Evolutionary conservation across 1,139 yeast genomes (phyloP), one percentile per base, ranked within the genome.

Genomic region (Scheffersomyces cryptocercus): DNA sequence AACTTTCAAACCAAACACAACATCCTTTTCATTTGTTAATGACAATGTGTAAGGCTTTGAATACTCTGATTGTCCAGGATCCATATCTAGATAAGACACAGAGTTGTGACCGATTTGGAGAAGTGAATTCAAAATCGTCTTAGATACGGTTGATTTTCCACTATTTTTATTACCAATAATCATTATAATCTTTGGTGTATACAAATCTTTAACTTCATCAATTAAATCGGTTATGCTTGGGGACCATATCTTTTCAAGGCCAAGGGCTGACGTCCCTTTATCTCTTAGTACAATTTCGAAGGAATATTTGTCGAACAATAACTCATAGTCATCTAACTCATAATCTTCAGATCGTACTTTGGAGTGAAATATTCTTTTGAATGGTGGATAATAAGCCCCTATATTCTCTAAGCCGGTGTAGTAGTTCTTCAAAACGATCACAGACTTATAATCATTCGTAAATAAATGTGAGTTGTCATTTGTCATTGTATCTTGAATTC

Each of bases 1-100:
- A 16, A 59, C 43, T 35, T 54, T 50, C 28, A 59, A 48, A 1
- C 77, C 77, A 40, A 64, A 54, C n/a, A 60, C 49, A 0, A 67
- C 62, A 1, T 50, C 41, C 3, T 45, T 29, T 16, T 57, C 57
- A 5, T 49, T 47, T 0, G 72, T 56, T n/a, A 84, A 58, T 0
- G 88, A 75, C n/a, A 86, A 56, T 20, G 81, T 78, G 35, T 88
- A 91, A 0, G 96, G 95, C 5, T 71, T 69, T 0, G 93, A 81
- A 50, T 77, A 84, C 58, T 88, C 96, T 0, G 96, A 82, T 59
- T 90, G 97, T 0, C 97, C 97, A 0, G 97, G 97, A 61, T 93
- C 99, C 3, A 90, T 62, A 56, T 93, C 98, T 29, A 93, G 54
- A 40, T 82, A 78, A 28, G 77, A 72, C 8, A 69, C 41, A 66